Conservation (phyloP, 345 rosid genomes). For the Moricandia arvensis region DNA sequence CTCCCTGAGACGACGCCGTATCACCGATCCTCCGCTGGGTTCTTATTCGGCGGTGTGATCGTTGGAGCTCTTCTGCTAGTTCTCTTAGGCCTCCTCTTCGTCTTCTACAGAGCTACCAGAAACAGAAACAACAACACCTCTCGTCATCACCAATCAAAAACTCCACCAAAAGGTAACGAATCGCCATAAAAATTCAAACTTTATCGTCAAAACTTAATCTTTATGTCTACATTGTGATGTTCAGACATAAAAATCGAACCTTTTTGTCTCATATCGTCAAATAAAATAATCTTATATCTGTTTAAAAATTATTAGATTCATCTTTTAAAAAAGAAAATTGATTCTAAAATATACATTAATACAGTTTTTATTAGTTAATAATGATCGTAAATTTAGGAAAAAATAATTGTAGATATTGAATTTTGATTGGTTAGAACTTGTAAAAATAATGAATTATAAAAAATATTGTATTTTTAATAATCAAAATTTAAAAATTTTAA, state of each 20-base stretch:
- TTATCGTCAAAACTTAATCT: background rate
- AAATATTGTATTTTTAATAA: no score
- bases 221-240: background rate
- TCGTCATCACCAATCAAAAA: constrained; percentile 9
- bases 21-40: constrained; percentile 30
- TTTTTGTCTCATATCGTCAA: background rate
- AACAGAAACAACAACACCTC: constrained; percentile 16
- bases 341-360: no score
- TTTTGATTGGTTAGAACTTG: no score
- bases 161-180: constrained; percentile 20
- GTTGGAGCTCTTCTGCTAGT: constrained; percentile 32
- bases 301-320: no score
- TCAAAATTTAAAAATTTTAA: no score
- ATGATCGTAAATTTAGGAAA: no score
- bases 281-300: no score
- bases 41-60: constrained; percentile 30
- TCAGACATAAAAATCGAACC: background rate
- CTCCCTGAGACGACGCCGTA: constrained; percentile 34
- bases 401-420: no score
- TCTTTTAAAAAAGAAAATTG: no score
- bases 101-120: constrained; percentile 39
- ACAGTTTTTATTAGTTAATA: no score
- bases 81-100: constrained; percentile 34
- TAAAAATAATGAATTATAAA: no score
- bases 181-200: background rate